A percentile compares a stretch with the other conserved stretches of the same genome.
phyloP scores from a whole-genome alignment of 1,284 basidiomycete species.

The Malassezia brasiliensis region DNA sequence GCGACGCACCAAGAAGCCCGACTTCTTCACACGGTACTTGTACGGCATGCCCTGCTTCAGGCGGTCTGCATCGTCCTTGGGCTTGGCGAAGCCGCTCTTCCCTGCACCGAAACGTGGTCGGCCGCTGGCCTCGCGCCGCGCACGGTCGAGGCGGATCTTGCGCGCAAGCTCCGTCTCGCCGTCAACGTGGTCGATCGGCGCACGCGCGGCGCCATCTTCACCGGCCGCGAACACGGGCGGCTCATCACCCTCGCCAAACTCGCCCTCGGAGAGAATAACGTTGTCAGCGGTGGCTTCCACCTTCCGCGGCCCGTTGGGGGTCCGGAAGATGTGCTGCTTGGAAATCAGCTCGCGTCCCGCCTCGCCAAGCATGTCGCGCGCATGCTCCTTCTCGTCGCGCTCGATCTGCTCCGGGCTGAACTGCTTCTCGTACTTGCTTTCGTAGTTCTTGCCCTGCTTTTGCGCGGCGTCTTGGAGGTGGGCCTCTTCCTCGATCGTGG shows the following conservation, averaged over 20 bases:
- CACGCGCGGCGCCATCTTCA: conserved; percentile 13
- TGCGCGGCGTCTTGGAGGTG: conserved; percentile 27
- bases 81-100: conserved; percentile 29
- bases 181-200: conserved; percentile 25
- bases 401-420: conserved; percentile 28
- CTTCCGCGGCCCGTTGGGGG: conserved; percentile 36
- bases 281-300: conserved; percentile 36
- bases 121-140: conserved; percentile 28
- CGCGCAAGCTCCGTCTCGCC: conserved; percentile 39
- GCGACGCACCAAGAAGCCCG: conserved; percentile 12
- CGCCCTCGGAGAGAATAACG: conserved; percentile 28
- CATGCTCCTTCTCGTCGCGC: conserved; percentile 30
- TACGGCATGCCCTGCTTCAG: conserved; percentile 35
- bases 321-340: conserved; percentile 40
- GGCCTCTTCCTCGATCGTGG: conserved; percentile 48
- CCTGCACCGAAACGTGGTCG: conserved; percentile 35
- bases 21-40: conserved; percentile 26
- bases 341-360: conserved; percentile 37
- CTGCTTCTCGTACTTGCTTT: conserved; percentile 41
- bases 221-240: conserved; percentile 18
- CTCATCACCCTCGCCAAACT: conserved; percentile 31
- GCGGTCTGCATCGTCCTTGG: conserved; percentile 37
- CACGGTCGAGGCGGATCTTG: conserved; percentile 30
- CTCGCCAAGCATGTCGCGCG: conserved; percentile 27
- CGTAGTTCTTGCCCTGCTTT: conserved; percentile 33